Percentiles rank a stretch among this genome's conserved stretches.
Conservation (phyloP, 2,329 filamentous ascomycete genomes). For the Chaetoscypha palmicola region DNA sequence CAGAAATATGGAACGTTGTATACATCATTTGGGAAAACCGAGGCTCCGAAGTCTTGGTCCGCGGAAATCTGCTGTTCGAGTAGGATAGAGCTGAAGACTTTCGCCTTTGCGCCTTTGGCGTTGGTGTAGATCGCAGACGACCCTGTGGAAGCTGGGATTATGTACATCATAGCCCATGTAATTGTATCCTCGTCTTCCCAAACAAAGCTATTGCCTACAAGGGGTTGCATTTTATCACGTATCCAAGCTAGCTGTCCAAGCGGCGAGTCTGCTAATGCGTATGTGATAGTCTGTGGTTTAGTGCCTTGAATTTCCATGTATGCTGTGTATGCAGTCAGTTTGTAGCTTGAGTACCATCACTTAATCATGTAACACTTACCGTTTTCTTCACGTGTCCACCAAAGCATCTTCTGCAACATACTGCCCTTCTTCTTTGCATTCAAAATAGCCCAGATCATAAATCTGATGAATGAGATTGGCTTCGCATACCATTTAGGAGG, state of each 20-base stretch:
- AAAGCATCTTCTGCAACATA: slow-evolving; percentile 10
- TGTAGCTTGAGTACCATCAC: background rate
- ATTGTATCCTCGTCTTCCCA: slow-evolving; percentile 72
- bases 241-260: slow-evolving; percentile 22
- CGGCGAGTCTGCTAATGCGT: slow-evolving; percentile 19
- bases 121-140: slow-evolving; percentile 20
- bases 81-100: background rate
- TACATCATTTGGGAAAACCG: slow-evolving; percentile 21
- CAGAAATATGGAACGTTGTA: slow-evolving; percentile 39
- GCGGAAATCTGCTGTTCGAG: slow-evolving; percentile 5
- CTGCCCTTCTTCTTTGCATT: slow-evolving; percentile 14
- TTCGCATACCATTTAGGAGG: slow-evolving; percentile 15
- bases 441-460: slow-evolving; percentile 20
- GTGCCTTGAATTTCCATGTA: slow-evolving; percentile 23
- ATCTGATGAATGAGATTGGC: slow-evolving; percentile 15
- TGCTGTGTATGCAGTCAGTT: background rate
- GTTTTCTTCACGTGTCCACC: slow-evolving; percentile 18
- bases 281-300: slow-evolving; percentile 20
- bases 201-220: slow-evolving; percentile 43
- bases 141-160: slow-evolving; percentile 18
- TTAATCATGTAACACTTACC: slow-evolving; percentile 8
- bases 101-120: slow-evolving; percentile 11
- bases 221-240: slow-evolving; percentile 18
- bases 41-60: slow-evolving; percentile 20
- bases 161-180: slow-evolving; percentile 47